Conservation (phyloP, 2,329 filamentous ascomycete species). For the Fusarium hostae region DNA sequence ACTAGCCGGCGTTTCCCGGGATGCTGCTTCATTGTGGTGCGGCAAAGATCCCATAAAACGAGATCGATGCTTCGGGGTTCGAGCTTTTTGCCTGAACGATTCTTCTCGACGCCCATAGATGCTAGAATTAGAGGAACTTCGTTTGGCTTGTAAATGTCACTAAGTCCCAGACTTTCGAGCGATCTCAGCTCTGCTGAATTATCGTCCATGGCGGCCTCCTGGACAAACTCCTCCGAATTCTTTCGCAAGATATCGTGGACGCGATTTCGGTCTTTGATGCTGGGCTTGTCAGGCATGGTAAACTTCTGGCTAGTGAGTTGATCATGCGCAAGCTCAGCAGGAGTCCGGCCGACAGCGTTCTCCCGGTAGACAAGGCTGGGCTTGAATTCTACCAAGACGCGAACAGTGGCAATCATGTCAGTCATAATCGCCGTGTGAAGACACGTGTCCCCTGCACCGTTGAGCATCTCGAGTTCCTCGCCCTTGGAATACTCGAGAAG, state of each 20-base stretch:
- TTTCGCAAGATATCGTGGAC: background rate
- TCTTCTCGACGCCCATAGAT: slow-evolving; percentile 42
- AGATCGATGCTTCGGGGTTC: slow-evolving; percentile 17
- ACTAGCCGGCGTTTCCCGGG: slow-evolving; percentile 60
- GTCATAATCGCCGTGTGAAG: slow-evolving; percentile 67
- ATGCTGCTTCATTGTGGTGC: slow-evolving; percentile 46
- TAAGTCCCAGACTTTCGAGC: slow-evolving; percentile 43
- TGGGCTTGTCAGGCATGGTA: slow-evolving; percentile 28
- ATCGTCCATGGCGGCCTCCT: slow-evolving; percentile 13
- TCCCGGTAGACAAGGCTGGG: slow-evolving; percentile 74
- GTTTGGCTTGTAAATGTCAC: slow-evolving; percentile 43
- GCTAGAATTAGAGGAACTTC: slow-evolving; percentile 43
- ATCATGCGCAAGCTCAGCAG: slow-evolving; percentile 74
- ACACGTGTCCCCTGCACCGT: slow-evolving; percentile 72
- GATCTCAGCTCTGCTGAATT: slow-evolving; percentile 32
- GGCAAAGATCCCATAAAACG: slow-evolving; percentile 51
- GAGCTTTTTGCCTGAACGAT: slow-evolving; percentile 11
- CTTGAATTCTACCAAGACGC: slow-evolving; percentile 63
- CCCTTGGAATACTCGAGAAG: slow-evolving; percentile 68
- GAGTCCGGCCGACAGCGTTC: slow-evolving; percentile 80
- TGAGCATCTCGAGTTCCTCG: slow-evolving; percentile 66
- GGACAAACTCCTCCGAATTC: slow-evolving; percentile 24
- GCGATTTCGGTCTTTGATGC: background rate
- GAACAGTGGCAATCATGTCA: slow-evolving; percentile 50
- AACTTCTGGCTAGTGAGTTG: slow-evolving; percentile 56